phyloP scores from a whole-genome alignment of 805 yeast species.

The Huiozyma naganishii region DNA sequence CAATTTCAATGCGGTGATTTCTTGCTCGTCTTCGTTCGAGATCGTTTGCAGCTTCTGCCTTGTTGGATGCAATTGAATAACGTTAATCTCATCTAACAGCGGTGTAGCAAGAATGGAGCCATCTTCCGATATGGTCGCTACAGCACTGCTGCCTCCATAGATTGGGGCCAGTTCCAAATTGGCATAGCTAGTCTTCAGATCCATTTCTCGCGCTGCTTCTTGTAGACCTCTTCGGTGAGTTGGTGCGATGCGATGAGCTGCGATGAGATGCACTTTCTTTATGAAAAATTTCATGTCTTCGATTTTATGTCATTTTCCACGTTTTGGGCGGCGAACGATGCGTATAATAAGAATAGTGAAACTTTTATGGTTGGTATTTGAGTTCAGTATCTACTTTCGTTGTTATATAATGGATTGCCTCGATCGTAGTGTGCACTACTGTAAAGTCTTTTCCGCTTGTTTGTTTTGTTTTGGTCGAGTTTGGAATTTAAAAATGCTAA shows the following conservation, averaged over 20 bases:
- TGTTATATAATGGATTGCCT: too few species aligned
- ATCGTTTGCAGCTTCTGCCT: slow-evolving; percentile 38
- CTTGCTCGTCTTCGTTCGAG: slow-evolving; percentile 76
- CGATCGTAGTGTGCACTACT: too few species aligned
- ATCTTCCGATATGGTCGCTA: slow-evolving; percentile 55
- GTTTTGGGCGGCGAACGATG: not conserved
- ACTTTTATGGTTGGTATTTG: too few species aligned
- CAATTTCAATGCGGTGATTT: slow-evolving; percentile 60
- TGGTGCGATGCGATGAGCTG: slow-evolving; percentile 4
- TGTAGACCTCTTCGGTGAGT: not conserved
- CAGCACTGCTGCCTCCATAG: slow-evolving; percentile 69
- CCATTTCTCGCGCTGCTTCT: slow-evolving; percentile 11
- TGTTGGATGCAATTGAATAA: slow-evolving; percentile 47
- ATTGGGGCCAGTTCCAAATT: slow-evolving; percentile 57
- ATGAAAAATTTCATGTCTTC: slow-evolving; percentile 1
- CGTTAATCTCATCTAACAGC: slow-evolving; percentile 60
- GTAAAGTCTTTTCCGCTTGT: too few species aligned
- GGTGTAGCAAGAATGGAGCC: slow-evolving; percentile 68
- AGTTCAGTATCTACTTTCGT: too few species aligned
- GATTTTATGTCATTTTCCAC: not conserved
- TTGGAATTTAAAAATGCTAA: too few species aligned
- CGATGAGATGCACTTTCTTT: slow-evolving; percentile 1
- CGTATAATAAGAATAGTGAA: not conserved
- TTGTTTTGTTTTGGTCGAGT: too few species aligned
- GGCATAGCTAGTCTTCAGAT: slow-evolving; percentile 26